phyloP scores from a whole-genome alignment of 2,329 filamentous ascomycete species.

The Paradendryphiella salina region DNA sequence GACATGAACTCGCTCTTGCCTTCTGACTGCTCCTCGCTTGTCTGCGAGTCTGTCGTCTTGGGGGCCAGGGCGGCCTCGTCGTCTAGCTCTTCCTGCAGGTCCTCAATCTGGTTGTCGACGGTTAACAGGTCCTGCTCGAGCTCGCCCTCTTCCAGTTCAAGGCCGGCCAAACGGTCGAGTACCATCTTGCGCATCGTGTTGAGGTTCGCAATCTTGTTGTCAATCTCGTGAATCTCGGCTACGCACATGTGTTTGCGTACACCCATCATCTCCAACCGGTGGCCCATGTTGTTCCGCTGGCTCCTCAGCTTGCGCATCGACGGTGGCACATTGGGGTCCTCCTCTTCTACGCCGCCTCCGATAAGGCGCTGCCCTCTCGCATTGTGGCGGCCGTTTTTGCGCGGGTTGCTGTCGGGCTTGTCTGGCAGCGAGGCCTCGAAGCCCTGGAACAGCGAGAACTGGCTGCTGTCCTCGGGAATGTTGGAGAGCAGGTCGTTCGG shows the following conservation, averaged over 20 bases:
- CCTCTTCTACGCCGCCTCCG: constrained; percentile 59
- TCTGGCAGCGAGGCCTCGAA: constrained; percentile 91
- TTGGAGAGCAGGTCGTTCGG: constrained; percentile 88
- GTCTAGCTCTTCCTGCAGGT: constrained; percentile 62
- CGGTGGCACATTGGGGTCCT: constrained; percentile 62
- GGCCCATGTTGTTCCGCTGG: constrained; percentile 77
- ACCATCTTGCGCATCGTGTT: constrained; percentile 92
- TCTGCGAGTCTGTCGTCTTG: constrained; percentile 45
- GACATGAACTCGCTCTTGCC: constrained; percentile 78
- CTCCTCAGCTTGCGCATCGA: constrained; percentile 74
- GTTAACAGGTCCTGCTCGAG: constrained; percentile 80
- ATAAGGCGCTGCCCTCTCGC: constrained; percentile 78
- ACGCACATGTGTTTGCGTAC: constrained; percentile 97
- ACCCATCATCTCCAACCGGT: constrained; percentile 85
- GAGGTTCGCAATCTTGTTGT: constrained; percentile 93
- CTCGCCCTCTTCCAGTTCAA: constrained; percentile 89
- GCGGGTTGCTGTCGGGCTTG: constrained; percentile 56
- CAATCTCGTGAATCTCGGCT: constrained; percentile 92
- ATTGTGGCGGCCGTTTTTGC: constrained; percentile 66
- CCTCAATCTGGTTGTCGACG: constrained; percentile 65
- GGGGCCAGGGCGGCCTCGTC: constrained; percentile 53
- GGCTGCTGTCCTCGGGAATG: constrained; percentile 82
- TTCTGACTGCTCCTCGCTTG: constrained; percentile 60
- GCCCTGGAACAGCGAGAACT: constrained; percentile 93
- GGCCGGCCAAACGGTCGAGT: constrained; percentile 77